Evolutionary conservation across 257 asterid genomes (phyloP).

Genomic region (Solanum rostratum): DNA sequence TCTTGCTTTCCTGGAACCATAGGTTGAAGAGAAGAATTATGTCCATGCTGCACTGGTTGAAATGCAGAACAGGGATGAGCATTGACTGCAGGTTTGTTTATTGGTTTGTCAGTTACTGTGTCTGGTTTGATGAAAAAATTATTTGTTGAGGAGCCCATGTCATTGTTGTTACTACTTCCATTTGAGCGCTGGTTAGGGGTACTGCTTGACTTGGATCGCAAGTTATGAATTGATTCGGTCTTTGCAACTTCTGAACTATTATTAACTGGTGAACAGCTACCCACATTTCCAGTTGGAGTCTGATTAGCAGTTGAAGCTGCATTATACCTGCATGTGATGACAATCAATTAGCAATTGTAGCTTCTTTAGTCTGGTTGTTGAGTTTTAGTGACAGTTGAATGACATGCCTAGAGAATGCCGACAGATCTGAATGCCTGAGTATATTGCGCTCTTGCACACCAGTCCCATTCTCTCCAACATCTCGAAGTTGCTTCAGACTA

Average conservation of each 20-base stretch:
- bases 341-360: not conserved
- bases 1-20: slow-evolving; percentile 11
- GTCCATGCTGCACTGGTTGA: slow-evolving; percentile 23
- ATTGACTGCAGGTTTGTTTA: slow-evolving; percentile 9
- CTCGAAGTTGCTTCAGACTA: slow-evolving; percentile 23
- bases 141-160: slow-evolving; percentile 43
- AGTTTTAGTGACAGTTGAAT: not conserved
- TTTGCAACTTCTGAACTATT: slow-evolving; percentile 32
- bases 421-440: slow-evolving; percentile 34
- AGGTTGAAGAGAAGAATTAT: slow-evolving; percentile 12
- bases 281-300: slow-evolving; percentile 28
- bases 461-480: slow-evolving; percentile 16
- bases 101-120: slow-evolving; percentile 8
- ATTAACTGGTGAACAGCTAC: slow-evolving; percentile 36
- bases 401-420: slow-evolving; percentile 39
- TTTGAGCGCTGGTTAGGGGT: slow-evolving; percentile 34
- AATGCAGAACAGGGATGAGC: slow-evolving; percentile 15
- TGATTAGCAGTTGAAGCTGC: slow-evolving; percentile 22
- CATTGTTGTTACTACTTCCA: slow-evolving; percentile 38
- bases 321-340: slow-evolving; percentile 27
- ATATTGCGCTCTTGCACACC: slow-evolving; percentile 26
- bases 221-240: slow-evolving; percentile 23
- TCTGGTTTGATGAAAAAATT: slow-evolving; percentile 19
- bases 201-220: slow-evolving; percentile 23
- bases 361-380: not conserved